Evolutionary conservation across 495 filamentous ascomycete species (phyloP).

Genomic region (Lasiosphaeris hirsuta): DNA sequence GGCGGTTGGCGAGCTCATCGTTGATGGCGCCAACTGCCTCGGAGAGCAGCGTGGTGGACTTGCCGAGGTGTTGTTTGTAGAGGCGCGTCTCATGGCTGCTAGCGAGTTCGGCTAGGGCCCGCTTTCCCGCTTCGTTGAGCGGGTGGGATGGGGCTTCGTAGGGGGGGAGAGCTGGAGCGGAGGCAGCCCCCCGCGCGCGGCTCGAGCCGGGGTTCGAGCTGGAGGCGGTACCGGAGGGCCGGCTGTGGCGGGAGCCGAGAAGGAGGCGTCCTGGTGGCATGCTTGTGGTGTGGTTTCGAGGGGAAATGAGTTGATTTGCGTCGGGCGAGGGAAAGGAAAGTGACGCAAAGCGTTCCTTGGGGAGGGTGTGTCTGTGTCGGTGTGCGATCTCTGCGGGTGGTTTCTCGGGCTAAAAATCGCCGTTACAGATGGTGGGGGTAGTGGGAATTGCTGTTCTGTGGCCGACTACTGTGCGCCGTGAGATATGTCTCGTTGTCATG

Average conservation of each 20-base stretch:
- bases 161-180: slow-evolving; percentile 44
- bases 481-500: no score
- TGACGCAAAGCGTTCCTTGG: no score
- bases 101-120: slow-evolving; percentile 31
- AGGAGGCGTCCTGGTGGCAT: slow-evolving; percentile 5
- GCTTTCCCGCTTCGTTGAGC: slow-evolving; percentile 34
- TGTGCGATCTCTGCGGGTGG: no score
- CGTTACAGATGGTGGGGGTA: no score
- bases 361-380: no score
- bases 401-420: no score
- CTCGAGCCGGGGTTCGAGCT: not conserved
- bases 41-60: slow-evolving; percentile 34
- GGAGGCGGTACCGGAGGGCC: not conserved
- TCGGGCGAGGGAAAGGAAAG: no score
- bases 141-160: slow-evolving; percentile 58
- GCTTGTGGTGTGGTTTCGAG: no score
- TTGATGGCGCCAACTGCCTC: slow-evolving; percentile 51
- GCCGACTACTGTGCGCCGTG: no score
- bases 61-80: slow-evolving; percentile 38
- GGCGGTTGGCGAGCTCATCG: slow-evolving; percentile 46
- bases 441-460: no score
- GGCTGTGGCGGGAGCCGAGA: slow-evolving; percentile 13
- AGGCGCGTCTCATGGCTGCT: slow-evolving; percentile 28
- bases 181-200: not conserved
- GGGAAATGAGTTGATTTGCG: no score